These are phyloP conservation scores for Nakazawaea peltata DNA, from an alignment of 805 yeast species.

Conservation along the genomic window DNA sequence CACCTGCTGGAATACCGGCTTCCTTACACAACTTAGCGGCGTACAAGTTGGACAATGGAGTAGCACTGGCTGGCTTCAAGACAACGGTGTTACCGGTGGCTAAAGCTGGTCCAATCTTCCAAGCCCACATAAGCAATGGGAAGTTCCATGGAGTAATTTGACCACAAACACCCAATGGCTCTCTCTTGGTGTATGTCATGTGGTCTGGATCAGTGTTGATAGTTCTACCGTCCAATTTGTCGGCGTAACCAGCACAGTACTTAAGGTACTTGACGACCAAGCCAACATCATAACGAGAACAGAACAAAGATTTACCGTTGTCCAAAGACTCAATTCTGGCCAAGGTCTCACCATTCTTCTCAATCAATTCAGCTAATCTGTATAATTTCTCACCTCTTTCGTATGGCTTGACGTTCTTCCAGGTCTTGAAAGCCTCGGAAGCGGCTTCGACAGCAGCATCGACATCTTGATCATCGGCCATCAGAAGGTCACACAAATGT, in stretches of 20 bases:
- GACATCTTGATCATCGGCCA: conserved; percentile 55
- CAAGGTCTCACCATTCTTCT: conserved; percentile 51
- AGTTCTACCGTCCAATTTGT: conserved; percentile 57
- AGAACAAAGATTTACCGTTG: conserved; percentile 66
- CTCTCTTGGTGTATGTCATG: conserved; percentile 59
- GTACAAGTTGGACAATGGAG: conserved; percentile 66
- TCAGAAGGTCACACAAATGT: conserved; percentile 40
- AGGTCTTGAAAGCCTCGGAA: conserved; percentile 47
- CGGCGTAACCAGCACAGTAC: conserved; percentile 69
- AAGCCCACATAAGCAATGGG: conserved; percentile 71
- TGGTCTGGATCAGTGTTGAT: conserved; percentile 58
- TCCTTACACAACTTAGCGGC: conserved; percentile 54
- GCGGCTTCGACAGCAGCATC: conserved; percentile 67
- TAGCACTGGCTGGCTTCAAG: conserved; percentile 69
- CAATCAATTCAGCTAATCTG: conserved; percentile 65
- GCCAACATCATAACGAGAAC: conserved; percentile 63
- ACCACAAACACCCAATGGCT: conserved; percentile 78
- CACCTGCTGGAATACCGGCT: conserved; percentile 73
- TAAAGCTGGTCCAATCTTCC: conserved; percentile 77
- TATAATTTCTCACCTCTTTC: conserved; percentile 43
- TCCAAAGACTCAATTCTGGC: conserved; percentile 67
- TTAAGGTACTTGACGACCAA: conserved; percentile 57
- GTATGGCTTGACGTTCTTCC: conserved; percentile 55
- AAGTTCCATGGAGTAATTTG: conserved; percentile 84
- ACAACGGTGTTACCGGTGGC: conserved; percentile 72